Conservation (phyloP, 257 asterid genomes). For the Ilex aquifolium region DNA sequence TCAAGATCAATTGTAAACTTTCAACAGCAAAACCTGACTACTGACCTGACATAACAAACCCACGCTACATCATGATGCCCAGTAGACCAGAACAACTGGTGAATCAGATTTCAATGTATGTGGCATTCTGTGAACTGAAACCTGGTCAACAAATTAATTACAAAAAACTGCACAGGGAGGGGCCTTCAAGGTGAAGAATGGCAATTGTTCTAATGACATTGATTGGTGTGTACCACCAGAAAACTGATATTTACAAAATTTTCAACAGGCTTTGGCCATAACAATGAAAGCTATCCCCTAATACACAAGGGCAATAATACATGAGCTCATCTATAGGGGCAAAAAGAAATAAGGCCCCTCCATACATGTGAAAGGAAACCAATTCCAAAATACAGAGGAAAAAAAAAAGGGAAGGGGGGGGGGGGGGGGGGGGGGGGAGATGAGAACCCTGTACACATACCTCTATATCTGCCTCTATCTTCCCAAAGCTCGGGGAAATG, state of each 20-base stretch:
- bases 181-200: slow-evolving; percentile 11
- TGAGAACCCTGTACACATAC: slow-evolving; percentile 68
- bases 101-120: too few species aligned
- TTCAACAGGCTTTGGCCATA: slow-evolving; percentile 78
- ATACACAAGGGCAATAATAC: slow-evolving; percentile 27
- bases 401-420: slow-evolving; percentile 20
- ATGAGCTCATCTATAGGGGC: slow-evolving; percentile 24
- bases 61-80: too few species aligned
- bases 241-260: slow-evolving; percentile 52
- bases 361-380: slow-evolving; percentile 20
- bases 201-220: slow-evolving; percentile 21
- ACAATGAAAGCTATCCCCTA: slow-evolving; percentile 47
- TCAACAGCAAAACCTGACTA: too few species aligned
- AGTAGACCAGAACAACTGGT: too few species aligned
- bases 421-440: slow-evolving; percentile 32
- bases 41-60: too few species aligned
- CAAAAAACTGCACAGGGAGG: slow-evolving; percentile 14
- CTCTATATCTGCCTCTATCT: slow-evolving; percentile 47
- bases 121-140: not conserved
- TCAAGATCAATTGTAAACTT: too few species aligned
- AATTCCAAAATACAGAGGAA: slow-evolving; percentile 14
- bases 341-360: slow-evolving; percentile 42
- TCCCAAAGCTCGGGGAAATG: slow-evolving; percentile 33
- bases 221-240: slow-evolving; percentile 22
- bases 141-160: slow-evolving; percentile 16